These are phyloP conservation scores for Entomortierella beljakovae DNA, from an alignment of 192 early-diverging fungal genomes.

Conservation along the genomic window DNA sequence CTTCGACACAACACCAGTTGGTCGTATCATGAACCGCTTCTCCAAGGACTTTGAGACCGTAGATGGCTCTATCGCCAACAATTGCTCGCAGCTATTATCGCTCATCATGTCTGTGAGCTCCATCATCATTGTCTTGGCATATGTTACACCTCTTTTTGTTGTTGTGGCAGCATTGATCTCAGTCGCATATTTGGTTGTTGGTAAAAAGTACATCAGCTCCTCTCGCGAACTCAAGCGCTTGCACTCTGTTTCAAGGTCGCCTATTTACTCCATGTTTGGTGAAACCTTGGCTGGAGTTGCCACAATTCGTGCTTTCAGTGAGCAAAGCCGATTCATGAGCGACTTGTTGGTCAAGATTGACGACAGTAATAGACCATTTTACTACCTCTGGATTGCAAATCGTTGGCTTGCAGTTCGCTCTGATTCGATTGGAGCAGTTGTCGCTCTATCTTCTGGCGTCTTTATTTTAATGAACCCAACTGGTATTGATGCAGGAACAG, in stretches of 20 bases:
- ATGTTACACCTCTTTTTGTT: constrained; percentile 73
- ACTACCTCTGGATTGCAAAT: constrained; percentile 85
- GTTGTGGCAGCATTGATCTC: constrained; percentile 60
- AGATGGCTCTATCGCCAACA: constrained; percentile 70
- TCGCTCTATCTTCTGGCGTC: constrained; percentile 70
- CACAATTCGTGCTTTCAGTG: constrained; percentile 85
- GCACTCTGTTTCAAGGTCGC: constrained; percentile 80
- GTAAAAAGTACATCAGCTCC: constrained; percentile 74
- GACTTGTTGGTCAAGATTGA: constrained; percentile 70
- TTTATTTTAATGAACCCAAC: constrained; percentile 65
- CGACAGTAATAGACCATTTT: constrained; percentile 84
- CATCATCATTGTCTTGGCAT: constrained; percentile 66
- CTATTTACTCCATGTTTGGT: constrained; percentile 77
- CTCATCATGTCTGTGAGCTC: constrained; percentile 53
- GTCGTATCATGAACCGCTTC: constrained; percentile 88
- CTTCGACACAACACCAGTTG: constrained; percentile 83
- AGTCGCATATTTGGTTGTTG: constrained; percentile 68
- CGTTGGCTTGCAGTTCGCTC: constrained; percentile 83
- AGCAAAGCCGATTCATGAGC: constrained; percentile 70
- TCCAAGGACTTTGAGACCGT: constrained; percentile 84
- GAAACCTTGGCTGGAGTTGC: constrained; percentile 71
- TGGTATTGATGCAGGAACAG: constrained; percentile 66
- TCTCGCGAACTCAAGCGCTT: constrained; percentile 93
- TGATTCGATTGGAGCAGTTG: constrained; percentile 73
- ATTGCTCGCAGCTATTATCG: constrained; percentile 55